Evolutionary conservation across 352 stramenopile genomes (phyloP).

Genomic region (Pythium scleroteichum): DNA sequence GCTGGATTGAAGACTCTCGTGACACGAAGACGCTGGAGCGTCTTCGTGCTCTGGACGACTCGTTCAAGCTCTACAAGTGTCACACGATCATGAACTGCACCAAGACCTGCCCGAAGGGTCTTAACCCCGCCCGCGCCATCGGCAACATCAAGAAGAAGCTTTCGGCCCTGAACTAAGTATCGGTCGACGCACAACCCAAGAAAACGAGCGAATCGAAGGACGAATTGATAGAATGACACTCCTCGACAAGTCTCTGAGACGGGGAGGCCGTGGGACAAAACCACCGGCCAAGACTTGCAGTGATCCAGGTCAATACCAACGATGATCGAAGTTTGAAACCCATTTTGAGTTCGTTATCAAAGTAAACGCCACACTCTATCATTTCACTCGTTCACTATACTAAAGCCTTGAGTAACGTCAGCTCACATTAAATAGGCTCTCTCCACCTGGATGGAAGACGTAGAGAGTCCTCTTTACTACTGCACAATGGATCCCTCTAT

Average conservation of each 20-base stretch:
- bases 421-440: constrained; percentile 24
- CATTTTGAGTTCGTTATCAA: constrained; percentile 11
- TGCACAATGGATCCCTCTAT: constrained; percentile 26
- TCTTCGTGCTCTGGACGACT: constrained; percentile 95
- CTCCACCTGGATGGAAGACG: neutral
- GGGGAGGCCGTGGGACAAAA: too few relatives aligned
- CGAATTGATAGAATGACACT: constrained; percentile 1
- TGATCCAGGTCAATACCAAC: too few relatives aligned
- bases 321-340: constrained; percentile 7
- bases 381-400: constrained; percentile 7
- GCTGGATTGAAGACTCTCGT: constrained; percentile 99
- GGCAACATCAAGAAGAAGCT: constrained; percentile 98
- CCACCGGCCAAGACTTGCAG: too few relatives aligned
- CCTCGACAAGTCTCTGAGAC: neutral
- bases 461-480: constrained; percentile 1
- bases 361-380: constrained; percentile 17
- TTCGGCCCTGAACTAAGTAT: constrained; percentile 65
- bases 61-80: constrained; percentile 99
- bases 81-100: constrained; percentile 99
- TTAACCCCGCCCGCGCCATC: constrained; percentile 99
- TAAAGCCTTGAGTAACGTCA: neutral
- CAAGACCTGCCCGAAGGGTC: constrained; percentile 99
- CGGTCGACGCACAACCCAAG: too few relatives aligned
- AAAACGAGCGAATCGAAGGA: neutral
- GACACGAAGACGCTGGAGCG: constrained; percentile 97